Base-by-base conservation (phyloP, 2,329 filamentous ascomycete species). In the Fusarium oligoseptatum region DNA sequence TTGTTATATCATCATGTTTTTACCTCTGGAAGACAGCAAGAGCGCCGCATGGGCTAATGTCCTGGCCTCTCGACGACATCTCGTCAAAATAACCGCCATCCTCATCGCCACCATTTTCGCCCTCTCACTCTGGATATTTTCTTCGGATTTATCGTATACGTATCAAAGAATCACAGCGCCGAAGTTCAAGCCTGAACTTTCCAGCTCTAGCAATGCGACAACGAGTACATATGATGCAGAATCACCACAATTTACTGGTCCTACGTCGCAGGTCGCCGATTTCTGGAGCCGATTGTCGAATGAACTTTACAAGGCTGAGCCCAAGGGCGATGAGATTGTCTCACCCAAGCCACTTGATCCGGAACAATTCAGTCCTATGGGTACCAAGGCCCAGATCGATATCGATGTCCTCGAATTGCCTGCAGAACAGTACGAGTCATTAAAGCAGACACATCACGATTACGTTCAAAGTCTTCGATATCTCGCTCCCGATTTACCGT, bases 121-220 rank as follows among this genome's bases (percentile, higher is more conserved):
- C 1, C 39, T 77, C 17, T 75, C 75, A 0, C 36, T 77, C 1
- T 77, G 73, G 73, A 66, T 76, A 36, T 72, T 77, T 3, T 77
- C 68, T 43, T 52, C 69, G 8, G 63, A 73, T 34, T 48, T 76
- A 0, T 73, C 73, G 0, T 62, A 64, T 20, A 63, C 55, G 1
- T 74, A 76, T 20, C 63, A 76, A 7, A 55, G 66, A 20, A 63
- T 77, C 14, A 41, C 66, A 0, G 62, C 68, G 4, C 52, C 66
- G 1, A 61, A 45, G 12, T 17, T 61, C 27, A 36, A 55, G 0
- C 39, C 57, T 2, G 50, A 55, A 5, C 5, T 2, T 14, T 55
- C 29, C 1, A 55, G 50, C 27, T 55, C 50, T 3, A 20, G 27
- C 17, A 55, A 55, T 10, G n/a, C n/a, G 3, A 20, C 50, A 22